A percentile compares a stretch with the other conserved stretches of the same genome.
Evolutionary conservation across 2,329 filamentous ascomycete genomes (phyloP).

Genomic region (Aspergillus arachidicola): DNA sequence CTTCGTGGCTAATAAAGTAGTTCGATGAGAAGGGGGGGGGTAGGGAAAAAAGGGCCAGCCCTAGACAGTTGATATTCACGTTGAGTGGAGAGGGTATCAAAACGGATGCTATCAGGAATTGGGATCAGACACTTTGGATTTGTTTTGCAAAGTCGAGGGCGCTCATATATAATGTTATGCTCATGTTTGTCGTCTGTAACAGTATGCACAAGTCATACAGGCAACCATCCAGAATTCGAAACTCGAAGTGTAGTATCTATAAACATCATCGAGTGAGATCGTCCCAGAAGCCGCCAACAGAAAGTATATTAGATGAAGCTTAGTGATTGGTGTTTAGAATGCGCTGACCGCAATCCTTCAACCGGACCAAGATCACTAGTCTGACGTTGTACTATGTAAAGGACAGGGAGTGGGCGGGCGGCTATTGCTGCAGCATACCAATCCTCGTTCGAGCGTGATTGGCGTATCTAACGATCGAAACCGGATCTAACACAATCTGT

Average conservation of each 20-base stretch:
- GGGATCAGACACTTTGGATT: too few species aligned
- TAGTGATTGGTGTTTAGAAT: conserved; percentile 26
- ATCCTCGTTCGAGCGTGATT: conserved; percentile 7
- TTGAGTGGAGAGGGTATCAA: neutral
- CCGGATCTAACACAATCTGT: neutral
- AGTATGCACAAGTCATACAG: conserved; percentile 28
- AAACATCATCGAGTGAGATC: conserved; percentile 29
- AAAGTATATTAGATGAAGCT: conserved; percentile 13
- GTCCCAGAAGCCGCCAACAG: conserved; percentile 29
- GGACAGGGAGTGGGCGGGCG: conserved; percentile 25
- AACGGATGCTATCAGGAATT: neutral
- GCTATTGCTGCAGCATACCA: conserved; percentile 16
- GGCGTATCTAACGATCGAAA: conserved; percentile 12
- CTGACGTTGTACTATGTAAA: conserved; percentile 28
- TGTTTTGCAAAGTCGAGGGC: neutral
- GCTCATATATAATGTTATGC: conserved; percentile 12
- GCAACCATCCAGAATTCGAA: conserved; percentile 23
- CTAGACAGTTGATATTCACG: neutral
- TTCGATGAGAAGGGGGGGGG: neutral
- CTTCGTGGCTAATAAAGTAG: neutral
- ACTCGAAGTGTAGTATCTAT: conserved; percentile 27
- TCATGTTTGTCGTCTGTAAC: neutral
- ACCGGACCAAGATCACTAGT: conserved; percentile 4
- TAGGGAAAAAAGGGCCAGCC: neutral
- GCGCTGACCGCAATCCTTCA: conserved; percentile 25